These are phyloP conservation scores for Colletotrichum camelliae DNA, from an alignment of 2,329 filamentous ascomycete genomes.

Conservation along the genomic window DNA sequence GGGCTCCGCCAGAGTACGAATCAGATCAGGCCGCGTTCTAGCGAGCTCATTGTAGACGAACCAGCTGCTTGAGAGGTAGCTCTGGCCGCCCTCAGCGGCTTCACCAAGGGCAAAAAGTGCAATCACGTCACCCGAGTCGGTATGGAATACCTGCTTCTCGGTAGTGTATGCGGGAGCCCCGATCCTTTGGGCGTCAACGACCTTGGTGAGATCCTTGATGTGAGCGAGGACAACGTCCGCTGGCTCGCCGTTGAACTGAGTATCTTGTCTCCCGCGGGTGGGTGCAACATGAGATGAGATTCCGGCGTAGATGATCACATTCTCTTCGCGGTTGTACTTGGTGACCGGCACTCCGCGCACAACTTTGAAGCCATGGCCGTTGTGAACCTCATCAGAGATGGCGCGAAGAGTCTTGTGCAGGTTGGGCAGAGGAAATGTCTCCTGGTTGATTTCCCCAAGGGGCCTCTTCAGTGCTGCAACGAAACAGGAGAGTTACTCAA, in stretches of 20 bases:
- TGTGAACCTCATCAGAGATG: conserved; percentile 60
- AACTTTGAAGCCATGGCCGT: conserved; percentile 66
- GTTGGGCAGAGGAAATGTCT: conserved; percentile 61
- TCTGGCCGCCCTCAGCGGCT: conserved; percentile 58
- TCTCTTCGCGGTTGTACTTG: conserved; percentile 59
- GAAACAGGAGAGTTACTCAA: neutral
- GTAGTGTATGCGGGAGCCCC: conserved; percentile 64
- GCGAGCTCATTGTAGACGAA: conserved; percentile 69
- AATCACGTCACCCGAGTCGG: conserved; percentile 64
- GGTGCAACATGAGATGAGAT: conserved; percentile 63
- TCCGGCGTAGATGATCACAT: conserved; percentile 64
- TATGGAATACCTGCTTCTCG: conserved; percentile 69
- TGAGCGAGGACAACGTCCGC: conserved; percentile 62
- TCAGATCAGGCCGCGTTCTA: conserved; percentile 60
- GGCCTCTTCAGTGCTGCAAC: neutral
- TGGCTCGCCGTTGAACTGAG: conserved; percentile 45
- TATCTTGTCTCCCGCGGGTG: conserved; percentile 58
- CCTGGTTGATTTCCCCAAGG: conserved; percentile 30
- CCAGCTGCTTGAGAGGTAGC: conserved; percentile 63
- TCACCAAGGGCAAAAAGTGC: conserved; percentile 62
- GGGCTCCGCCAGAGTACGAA: conserved; percentile 58
- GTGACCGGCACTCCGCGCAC: conserved; percentile 62
- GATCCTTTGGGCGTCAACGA: conserved; percentile 43
- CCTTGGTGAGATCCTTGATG: conserved; percentile 63
- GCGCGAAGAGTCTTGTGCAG: conserved; percentile 54